Percentiles rank a stretch among this genome's conserved stretches.
Conservation (phyloP, 2,329 filamentous ascomycete species). For the Aspergillus fumigatiaffinis region DNA sequence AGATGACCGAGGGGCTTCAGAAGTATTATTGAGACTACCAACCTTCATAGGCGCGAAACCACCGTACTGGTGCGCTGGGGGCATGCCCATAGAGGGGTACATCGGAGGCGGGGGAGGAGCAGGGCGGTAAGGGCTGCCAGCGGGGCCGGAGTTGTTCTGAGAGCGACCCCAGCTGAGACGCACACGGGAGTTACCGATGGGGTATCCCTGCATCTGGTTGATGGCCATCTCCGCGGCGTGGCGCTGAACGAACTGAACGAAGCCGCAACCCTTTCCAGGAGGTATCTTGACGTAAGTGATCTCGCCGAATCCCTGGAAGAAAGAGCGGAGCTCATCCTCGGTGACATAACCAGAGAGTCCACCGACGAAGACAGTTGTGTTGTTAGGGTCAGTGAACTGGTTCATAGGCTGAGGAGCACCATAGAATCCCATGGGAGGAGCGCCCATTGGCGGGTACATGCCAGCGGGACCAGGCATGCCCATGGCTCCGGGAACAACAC, state of each 20-base stretch:
- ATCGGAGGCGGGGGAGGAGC: constrained; percentile 72
- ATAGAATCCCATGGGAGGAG: constrained; percentile 62
- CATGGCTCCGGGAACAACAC: constrained; percentile 50
- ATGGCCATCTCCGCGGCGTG: constrained; percentile 99
- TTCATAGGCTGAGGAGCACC: constrained; percentile 83
- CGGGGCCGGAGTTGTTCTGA: constrained; percentile 97
- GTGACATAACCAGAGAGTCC: constrained; percentile 97
- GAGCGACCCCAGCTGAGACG: constrained; percentile 96
- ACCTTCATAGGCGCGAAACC: constrained; percentile 68
- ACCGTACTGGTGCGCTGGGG: constrained; percentile 57
- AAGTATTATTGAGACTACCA: constrained; percentile 30
- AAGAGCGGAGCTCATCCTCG: constrained; percentile 97
- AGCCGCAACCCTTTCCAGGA: constrained; percentile 96
- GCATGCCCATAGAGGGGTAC: constrained; percentile 67
- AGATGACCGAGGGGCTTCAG: constrained; percentile 4
- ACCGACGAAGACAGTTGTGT: constrained; percentile 97
- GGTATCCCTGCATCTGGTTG: constrained; percentile 99
- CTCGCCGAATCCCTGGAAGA: constrained; percentile 99
- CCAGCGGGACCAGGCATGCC: constrained; percentile 54
- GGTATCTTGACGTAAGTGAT: constrained; percentile 99
- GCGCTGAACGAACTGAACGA: constrained; percentile 98
- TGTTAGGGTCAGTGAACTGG: constrained; percentile 99
- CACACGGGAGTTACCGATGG: constrained; percentile 96
- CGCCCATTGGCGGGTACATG: constrained; percentile 66
- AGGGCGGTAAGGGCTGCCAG: constrained; percentile 93